Base-by-base conservation (phyloP, 2,329 filamentous ascomycete genomes). In the Endoconidiophora laricicola region DNA sequence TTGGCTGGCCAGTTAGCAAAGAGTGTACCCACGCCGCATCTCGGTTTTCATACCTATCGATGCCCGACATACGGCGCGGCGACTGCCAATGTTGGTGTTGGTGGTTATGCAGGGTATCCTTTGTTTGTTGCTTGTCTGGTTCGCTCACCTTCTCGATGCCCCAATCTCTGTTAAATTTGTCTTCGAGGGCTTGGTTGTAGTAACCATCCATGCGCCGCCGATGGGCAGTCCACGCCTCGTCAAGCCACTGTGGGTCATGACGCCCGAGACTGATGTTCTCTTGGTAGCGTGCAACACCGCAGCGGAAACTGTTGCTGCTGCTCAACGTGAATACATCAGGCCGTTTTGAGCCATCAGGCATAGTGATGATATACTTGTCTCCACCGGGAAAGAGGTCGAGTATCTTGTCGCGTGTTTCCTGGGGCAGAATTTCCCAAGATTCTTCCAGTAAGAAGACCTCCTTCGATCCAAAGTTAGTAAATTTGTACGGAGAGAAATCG, bases 231-330 rank as follows among this genome's bases (percentile, higher is more conserved):
- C 69, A 75, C 1, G 74, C 74, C 50, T 70, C 63, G 14, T 58
- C 61, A 6, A 78, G 65, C 74, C 74, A 78, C 12, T 66, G 64
- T 1, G 66, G 64, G 55, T 76, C 72, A 52, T 76, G 70, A 33
- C 65, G 66, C 3, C 74, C 74, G 36, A 63, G 60, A 4, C 58
- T 55, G 16, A 78, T 60, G 54, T 71, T 64, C 33, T 69, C 66
- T 26, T 65, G 65, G 57, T 71, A 72, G 3, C 62, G 62, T 0
- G 66, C 63, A 47, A 68, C 66, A 57, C 70, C 68, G 44, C 69
- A 60, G 9, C 70, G 68, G 56, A 72, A 72, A 55, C 64, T 65
- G 55, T 70, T 63, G 57, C 69, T 69, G 55, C 68, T 71, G 53
- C 64, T 63, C 9, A 73, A 63, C 12, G 65, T 63, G 3, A 57